Evolutionary conservation across 805 yeast species (phyloP).

Genomic region (Cyberlindnera mississippiensis): DNA sequence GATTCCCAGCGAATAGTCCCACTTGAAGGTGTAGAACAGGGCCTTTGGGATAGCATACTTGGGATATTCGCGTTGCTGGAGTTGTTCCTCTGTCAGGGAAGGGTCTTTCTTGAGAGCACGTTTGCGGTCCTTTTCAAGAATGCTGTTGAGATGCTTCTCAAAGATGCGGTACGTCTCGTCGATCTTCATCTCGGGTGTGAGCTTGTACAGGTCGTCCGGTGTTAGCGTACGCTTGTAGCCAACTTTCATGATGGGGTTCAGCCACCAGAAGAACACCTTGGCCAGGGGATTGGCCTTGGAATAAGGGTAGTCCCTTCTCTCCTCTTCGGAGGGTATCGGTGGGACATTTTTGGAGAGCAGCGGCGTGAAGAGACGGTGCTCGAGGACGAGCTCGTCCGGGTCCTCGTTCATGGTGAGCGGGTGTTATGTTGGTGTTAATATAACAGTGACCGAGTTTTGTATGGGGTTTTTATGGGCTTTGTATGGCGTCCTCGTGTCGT

Average conservation of each 20-base stretch:
- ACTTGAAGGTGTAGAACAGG: slow-evolving; percentile 46
- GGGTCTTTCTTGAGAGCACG: slow-evolving; percentile 33
- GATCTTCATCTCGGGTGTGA: slow-evolving; percentile 40
- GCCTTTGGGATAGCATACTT: slow-evolving; percentile 37
- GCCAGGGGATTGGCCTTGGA: slow-evolving; percentile 37
- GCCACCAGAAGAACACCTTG: slow-evolving; percentile 60
- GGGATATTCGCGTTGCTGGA: slow-evolving; percentile 40
- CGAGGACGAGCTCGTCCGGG: slow-evolving; percentile 20
- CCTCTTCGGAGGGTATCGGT: slow-evolving; percentile 48
- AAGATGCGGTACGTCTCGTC: slow-evolving; percentile 40
- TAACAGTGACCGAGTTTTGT: too few species aligned
- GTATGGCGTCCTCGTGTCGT: too few species aligned
- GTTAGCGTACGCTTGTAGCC: slow-evolving; percentile 73
- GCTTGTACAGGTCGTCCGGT: slow-evolving; percentile 53
- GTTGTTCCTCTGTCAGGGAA: slow-evolving; percentile 36
- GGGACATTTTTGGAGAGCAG: slow-evolving; percentile 41
- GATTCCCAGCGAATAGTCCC: slow-evolving; percentile 39
- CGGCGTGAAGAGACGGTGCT: slow-evolving; percentile 33
- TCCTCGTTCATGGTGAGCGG: slow-evolving; percentile 1
- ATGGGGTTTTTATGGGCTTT: too few species aligned
- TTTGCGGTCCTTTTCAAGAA: slow-evolving; percentile 31
- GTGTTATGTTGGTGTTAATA: too few species aligned
- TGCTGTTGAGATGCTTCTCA: slow-evolving; percentile 29
- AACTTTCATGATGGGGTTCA: slow-evolving; percentile 53
- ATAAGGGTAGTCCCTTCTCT: slow-evolving; percentile 45